Evolutionary conservation across 192 early-diverging fungal genomes (phyloP).

Genomic region (Mortierella antarctica): DNA sequence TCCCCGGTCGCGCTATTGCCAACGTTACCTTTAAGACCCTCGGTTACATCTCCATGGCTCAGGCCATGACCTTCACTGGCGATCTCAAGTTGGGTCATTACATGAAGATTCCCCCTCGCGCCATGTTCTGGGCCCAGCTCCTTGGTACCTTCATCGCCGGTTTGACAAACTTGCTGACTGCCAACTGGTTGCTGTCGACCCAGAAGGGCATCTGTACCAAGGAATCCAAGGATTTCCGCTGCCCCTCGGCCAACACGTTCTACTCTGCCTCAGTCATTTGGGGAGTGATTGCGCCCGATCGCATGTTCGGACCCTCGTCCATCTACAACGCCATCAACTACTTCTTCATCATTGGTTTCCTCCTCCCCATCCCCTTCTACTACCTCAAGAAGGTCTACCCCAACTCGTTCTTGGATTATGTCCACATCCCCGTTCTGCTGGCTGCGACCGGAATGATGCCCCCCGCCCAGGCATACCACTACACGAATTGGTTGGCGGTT

Average conservation of each 20-base stretch:
- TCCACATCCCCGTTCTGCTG: slow-evolving; percentile 69
- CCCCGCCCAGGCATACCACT: slow-evolving; percentile 61
- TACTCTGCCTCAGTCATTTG: slow-evolving; percentile 77
- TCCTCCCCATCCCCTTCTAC: slow-evolving; percentile 69
- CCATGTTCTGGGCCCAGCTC: slow-evolving; percentile 73
- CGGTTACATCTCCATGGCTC: slow-evolving; percentile 70
- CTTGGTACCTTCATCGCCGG: slow-evolving; percentile 69
- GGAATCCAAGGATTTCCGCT: slow-evolving; percentile 53
- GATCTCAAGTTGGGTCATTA: slow-evolving; percentile 78
- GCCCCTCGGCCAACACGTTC: slow-evolving; percentile 65
- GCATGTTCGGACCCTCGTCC: slow-evolving; percentile 66
- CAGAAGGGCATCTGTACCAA: slow-evolving; percentile 54
- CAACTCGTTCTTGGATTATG: slow-evolving; percentile 49
- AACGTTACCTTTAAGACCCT: slow-evolving; percentile 72
- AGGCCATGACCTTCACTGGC: slow-evolving; percentile 75
- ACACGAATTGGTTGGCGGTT: slow-evolving; percentile 53
- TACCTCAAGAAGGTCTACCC: slow-evolving; percentile 65
- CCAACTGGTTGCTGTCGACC: slow-evolving; percentile 56
- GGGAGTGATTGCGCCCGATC: slow-evolving; percentile 78
- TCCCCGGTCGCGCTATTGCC: slow-evolving; percentile 65
- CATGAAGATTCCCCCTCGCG: slow-evolving; percentile 40
- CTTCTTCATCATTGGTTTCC: slow-evolving; percentile 63
- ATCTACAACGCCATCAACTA: slow-evolving; percentile 59
- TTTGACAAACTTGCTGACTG: slow-evolving; percentile 62
- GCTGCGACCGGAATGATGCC: slow-evolving; percentile 65